Percentiles rank a stretch among this genome's conserved stretches.
Evolutionary conservation across 2,329 filamentous ascomycete genomes (phyloP).

Genomic region (Exserohilum turcica): DNA sequence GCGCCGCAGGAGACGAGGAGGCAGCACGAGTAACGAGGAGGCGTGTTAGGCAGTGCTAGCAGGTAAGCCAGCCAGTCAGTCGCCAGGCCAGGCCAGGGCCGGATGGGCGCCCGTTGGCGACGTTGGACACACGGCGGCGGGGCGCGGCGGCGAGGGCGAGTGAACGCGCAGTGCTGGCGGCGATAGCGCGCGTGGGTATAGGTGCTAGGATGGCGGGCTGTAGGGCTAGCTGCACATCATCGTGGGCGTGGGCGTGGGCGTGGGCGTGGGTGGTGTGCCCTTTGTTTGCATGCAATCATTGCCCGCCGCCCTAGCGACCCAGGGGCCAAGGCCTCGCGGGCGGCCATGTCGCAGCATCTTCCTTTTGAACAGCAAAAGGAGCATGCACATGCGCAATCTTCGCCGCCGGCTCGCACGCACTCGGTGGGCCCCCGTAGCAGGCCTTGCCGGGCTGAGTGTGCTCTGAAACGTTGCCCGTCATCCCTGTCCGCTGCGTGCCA

Average conservation of each 20-base stretch:
- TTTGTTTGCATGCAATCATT: slow-evolving; percentile 16
- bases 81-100: no score
- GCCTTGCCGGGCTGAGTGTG: slow-evolving; percentile 28
- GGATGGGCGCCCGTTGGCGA: neutral
- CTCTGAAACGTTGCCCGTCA: slow-evolving; percentile 20
- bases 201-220: neutral
- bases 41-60: neutral
- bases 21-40: no score
- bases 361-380: slow-evolving; percentile 13
- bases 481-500: slow-evolving; percentile 29
- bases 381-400: slow-evolving; percentile 20
- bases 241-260: slow-evolving; percentile 14
- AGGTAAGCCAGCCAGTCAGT: no score
- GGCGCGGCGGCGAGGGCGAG: neutral
- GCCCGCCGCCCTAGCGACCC: slow-evolving; percentile 19
- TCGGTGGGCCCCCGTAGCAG: slow-evolving; percentile 24
- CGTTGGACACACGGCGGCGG: slow-evolving; percentile 1
- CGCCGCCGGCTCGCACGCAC: slow-evolving; percentile 18
- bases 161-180: neutral
- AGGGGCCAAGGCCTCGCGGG: slow-evolving; percentile 10
- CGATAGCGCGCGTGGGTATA: slow-evolving; percentile 1
- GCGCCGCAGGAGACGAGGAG: neutral
- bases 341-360: slow-evolving; percentile 14
- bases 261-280: slow-evolving; percentile 16
- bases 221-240: slow-evolving; percentile 15